Percentiles rank a stretch among this genome's conserved stretches.
Conservation (phyloP, 2,329 filamentous ascomycete genomes). For the Cyphellophora europaea region DNA sequence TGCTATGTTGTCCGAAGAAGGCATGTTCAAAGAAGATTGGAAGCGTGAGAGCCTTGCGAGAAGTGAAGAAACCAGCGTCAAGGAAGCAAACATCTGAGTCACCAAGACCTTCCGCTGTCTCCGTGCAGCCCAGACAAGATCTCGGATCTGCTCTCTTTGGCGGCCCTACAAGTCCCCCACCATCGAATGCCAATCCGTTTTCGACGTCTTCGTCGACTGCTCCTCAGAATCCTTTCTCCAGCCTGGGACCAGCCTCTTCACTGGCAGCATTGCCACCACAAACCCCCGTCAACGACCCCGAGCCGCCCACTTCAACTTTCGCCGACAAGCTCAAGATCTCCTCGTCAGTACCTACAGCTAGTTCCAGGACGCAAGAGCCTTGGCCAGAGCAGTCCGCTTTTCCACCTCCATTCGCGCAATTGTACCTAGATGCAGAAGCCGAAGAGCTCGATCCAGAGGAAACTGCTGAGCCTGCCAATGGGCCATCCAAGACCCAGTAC, state of each 20-base stretch:
- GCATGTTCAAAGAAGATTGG: constrained; percentile 74
- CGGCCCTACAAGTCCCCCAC: constrained; percentile 28
- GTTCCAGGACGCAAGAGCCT: constrained; percentile 41
- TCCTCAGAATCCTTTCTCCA: constrained; percentile 52
- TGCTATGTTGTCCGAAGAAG: constrained; percentile 72
- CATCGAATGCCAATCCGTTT: constrained; percentile 46
- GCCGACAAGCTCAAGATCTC: constrained; percentile 57
- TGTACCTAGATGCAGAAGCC: constrained; percentile 84
- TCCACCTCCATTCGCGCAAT: constrained; percentile 62
- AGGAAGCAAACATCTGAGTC: constrained; percentile 16
- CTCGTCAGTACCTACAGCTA: constrained; percentile 22
- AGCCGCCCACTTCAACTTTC: constrained; percentile 64
- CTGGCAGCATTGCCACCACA: constrained; percentile 36
- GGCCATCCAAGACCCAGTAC: constrained; percentile 28
- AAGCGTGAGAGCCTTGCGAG: constrained; percentile 67
- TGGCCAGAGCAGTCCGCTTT: constrained; percentile 64
- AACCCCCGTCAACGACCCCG: constrained; percentile 21
- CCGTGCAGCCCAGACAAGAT: constrained; percentile 24
- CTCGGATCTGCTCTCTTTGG: constrained; percentile 56
- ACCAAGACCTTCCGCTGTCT: background rate
- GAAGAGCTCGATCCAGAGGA: constrained; percentile 59
- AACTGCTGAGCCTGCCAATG: constrained; percentile 36
- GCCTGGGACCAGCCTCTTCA: constrained; percentile 30
- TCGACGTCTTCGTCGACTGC: constrained; percentile 22
- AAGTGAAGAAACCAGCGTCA: constrained; percentile 42